Percentiles rank a stretch among this genome's conserved stretches.
phyloP scores from a whole-genome alignment of 768 basidiomycete genomes.

The Boletus huronensis region DNA sequence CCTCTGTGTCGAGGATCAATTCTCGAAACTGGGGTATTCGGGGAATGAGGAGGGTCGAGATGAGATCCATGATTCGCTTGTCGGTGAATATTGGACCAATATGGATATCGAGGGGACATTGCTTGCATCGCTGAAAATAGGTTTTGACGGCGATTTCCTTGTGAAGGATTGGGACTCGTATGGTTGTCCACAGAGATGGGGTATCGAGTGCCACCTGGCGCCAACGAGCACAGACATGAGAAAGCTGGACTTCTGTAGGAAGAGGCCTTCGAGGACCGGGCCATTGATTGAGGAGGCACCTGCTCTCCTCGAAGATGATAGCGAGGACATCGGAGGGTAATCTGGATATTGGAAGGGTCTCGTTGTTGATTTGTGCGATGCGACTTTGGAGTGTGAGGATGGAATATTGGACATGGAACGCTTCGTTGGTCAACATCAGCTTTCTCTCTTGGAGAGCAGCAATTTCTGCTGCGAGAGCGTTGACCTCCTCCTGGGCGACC shows the following conservation, averaged over 20 bases:
- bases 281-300: slow-evolving; percentile 27
- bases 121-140: slow-evolving; percentile 32
- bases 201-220: slow-evolving; percentile 33
- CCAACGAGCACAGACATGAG: slow-evolving; percentile 36
- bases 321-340: slow-evolving; percentile 33
- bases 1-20: slow-evolving; percentile 29
- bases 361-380: slow-evolving; percentile 31
- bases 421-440: slow-evolving; percentile 20
- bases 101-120: slow-evolving; percentile 32
- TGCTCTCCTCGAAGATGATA: slow-evolving; percentile 33
- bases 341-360: slow-evolving; percentile 28
- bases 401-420: slow-evolving; percentile 25
- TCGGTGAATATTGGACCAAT: slow-evolving; percentile 29
- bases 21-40: slow-evolving; percentile 32
- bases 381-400: slow-evolving; percentile 31
- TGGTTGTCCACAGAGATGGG: slow-evolving; percentile 36
- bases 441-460: slow-evolving; percentile 21
- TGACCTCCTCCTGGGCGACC: slow-evolving; percentile 26
- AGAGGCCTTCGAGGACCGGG: slow-evolving; percentile 28
- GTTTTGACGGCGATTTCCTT: slow-evolving; percentile 25
- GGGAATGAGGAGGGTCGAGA: slow-evolving; percentile 27
- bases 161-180: slow-evolving; percentile 32
- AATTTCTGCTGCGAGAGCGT: slow-evolving; percentile 21
- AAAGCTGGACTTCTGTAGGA: slow-evolving; percentile 34
- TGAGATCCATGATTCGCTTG: slow-evolving; percentile 22